Percentiles rank a stretch among this genome's conserved stretches.
phyloP scores from a whole-genome alignment of 2,329 filamentous ascomycete genomes.

The Myrmaecium sp. region DNA sequence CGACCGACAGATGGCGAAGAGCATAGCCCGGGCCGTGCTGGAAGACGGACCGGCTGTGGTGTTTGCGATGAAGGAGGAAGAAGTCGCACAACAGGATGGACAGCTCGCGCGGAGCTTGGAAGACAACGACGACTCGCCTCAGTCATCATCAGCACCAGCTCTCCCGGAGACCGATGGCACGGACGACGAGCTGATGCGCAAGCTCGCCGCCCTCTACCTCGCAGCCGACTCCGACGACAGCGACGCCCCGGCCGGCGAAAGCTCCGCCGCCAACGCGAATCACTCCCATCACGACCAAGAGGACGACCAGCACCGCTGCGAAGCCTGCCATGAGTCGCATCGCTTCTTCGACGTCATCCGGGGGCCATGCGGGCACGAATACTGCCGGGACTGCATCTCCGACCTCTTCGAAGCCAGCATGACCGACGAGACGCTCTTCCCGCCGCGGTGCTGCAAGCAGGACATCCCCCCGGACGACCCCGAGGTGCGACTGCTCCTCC shows the following conservation, averaged over 20 bases:
- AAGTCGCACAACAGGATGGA: background rate
- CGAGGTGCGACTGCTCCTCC: slow-evolving; percentile 6
- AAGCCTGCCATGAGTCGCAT: slow-evolving; percentile 1
- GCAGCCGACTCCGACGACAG: slow-evolving; percentile 1
- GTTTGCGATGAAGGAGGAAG: background rate
- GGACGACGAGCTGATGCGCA: slow-evolving; percentile 1
- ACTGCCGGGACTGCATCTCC: slow-evolving; percentile 9
- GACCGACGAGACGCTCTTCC: slow-evolving; percentile 9
- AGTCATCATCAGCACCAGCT: background rate
- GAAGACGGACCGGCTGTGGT: background rate
- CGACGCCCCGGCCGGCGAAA: background rate
- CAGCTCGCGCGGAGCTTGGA: slow-evolving; percentile 1
- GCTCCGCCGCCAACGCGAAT: background rate
- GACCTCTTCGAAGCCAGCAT: slow-evolving; percentile 8
- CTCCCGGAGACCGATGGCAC: background rate
- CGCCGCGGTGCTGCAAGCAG: slow-evolving; percentile 9
- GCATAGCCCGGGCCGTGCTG: slow-evolving; percentile 2
- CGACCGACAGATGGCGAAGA: slow-evolving; percentile 3
- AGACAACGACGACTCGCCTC: background rate
- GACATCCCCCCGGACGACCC: slow-evolving; percentile 7
- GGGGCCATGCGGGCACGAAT: slow-evolving; percentile 7
- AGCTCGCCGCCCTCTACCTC: slow-evolving; percentile 1
- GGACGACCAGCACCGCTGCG: slow-evolving; percentile 2
- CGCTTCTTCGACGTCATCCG: slow-evolving; percentile 2
- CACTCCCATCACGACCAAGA: no score